These are phyloP conservation scores for Caloboletus firmus DNA, from an alignment of 1,284 basidiomycete species.

Conservation along the genomic window DNA sequence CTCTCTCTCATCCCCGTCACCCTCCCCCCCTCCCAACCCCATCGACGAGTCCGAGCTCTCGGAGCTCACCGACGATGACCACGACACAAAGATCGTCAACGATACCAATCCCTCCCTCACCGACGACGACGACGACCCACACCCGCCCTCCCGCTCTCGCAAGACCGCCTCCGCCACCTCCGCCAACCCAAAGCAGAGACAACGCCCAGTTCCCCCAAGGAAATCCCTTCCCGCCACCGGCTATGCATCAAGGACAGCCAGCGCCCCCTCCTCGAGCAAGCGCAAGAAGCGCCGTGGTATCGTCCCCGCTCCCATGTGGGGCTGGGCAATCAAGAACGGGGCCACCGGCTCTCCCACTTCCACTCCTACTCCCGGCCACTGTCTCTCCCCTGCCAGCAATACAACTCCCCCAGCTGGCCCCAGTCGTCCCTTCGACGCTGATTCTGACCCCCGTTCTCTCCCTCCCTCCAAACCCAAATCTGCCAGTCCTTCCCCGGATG, in stretches of 20 bases:
- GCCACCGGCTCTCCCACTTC: conserved; percentile 11
- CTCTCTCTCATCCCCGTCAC: conserved; percentile 57
- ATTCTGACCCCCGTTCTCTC: background rate
- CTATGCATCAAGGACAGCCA: conserved; percentile 14
- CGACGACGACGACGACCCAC: conserved; percentile 29
- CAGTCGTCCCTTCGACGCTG: conserved; percentile 9
- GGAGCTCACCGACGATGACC: conserved; percentile 78
- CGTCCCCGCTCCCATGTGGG: conserved; percentile 76
- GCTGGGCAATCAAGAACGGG: conserved; percentile 57
- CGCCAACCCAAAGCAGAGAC: conserved; percentile 10
- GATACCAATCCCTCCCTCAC: conserved; percentile 10
- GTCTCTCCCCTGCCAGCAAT: conserved; percentile 1
- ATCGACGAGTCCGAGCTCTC: conserved; percentile 71
- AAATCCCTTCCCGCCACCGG: conserved; percentile 1
- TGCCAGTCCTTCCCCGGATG: conserved; percentile 33
- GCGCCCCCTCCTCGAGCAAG: conserved; percentile 33
- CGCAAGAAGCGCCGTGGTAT: conserved; percentile 64
- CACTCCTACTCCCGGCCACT: conserved; percentile 8
- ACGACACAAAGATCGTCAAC: conserved; percentile 41
- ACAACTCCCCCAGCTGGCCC: conserved; percentile 6
- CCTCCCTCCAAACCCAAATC: conserved; percentile 17
- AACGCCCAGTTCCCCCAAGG: conserved; percentile 4
- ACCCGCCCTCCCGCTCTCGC: conserved; percentile 21
- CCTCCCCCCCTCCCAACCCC: conserved; percentile 38
- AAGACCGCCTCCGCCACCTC: conserved; percentile 16